Percentiles rank a stretch among this genome's conserved stretches.
phyloP scores from a whole-genome alignment of 768 basidiomycete genomes.

The Tubosaeta sp. region DNA sequence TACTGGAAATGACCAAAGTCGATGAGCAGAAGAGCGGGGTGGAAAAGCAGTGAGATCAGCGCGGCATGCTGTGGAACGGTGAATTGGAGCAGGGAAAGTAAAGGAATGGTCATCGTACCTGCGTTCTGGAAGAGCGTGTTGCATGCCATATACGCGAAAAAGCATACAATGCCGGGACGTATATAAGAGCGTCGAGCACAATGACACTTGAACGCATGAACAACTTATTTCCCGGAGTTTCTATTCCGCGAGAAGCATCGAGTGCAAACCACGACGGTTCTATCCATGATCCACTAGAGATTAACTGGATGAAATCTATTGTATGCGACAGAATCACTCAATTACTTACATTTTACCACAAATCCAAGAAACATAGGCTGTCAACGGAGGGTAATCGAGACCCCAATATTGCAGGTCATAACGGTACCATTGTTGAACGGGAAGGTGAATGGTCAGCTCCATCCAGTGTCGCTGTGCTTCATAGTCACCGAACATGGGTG shows the following conservation, averaged over 20 bases:
- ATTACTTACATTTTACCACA: constrained; percentile 67
- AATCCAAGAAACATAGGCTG: constrained; percentile 84
- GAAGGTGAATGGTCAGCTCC: constrained; percentile 81
- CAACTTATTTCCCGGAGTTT: constrained; percentile 57
- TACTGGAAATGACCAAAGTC: constrained; percentile 97
- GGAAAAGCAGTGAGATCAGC: constrained; percentile 67
- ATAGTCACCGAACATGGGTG: constrained; percentile 89
- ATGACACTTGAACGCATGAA: constrained; percentile 83
- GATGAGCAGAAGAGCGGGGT: constrained; percentile 78
- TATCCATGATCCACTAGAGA: constrained; percentile 44
- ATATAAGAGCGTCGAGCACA: constrained; percentile 62
- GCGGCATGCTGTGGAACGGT: constrained; percentile 41
- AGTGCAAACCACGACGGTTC: constrained; percentile 67
- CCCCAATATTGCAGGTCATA: constrained; percentile 93
- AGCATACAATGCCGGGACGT: constrained; percentile 65
- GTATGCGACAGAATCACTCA: constrained; percentile 10
- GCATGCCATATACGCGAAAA: constrained; percentile 67
- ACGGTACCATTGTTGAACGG: constrained; percentile 75
- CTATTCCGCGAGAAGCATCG: constrained; percentile 66
- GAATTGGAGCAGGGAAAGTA: not conserved
- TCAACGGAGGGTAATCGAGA: constrained; percentile 91
- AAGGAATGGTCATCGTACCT: constrained; percentile 43
- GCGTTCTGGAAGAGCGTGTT: constrained; percentile 68
- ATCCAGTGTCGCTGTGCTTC: constrained; percentile 96
- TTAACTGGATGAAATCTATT: constrained; percentile 3